Evolutionary conservation across 75 land plant genomes (phyloP), one percentile per base, ranked within the genome.

Genomic region (Ceratopteris richardii): DNA sequence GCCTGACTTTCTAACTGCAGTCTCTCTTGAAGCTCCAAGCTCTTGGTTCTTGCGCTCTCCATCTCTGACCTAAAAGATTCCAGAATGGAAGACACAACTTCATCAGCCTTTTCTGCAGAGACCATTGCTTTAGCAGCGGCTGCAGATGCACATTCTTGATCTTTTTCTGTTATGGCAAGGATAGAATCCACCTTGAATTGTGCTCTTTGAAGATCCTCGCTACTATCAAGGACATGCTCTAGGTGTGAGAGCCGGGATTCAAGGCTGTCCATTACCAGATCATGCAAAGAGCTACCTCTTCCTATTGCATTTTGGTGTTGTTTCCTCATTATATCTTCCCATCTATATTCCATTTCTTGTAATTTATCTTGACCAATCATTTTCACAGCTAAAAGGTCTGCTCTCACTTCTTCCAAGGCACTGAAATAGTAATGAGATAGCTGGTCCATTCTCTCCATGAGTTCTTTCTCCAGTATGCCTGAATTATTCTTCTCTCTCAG

Each of bases 391-490:
- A 60, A 60, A 33, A 66, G 58, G 36, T 73, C 76, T 16, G 23
- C 62, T 18, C 70, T 66, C 37, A 73, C 70, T 54, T 73, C 76
- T 52, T 73, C 76, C 60, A 73, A 65, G 17, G 71, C 76, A 24
- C 76, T 58, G 23, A 66, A 57, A 56, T 66, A 73, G 31, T 54
- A 63, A 29, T 66, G 66, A 23, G 76, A 73, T 17, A 73, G 58
- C 33, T 52, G 57, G 21, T 73, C 76, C 16, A 73, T 71, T 56
- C 60, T 52, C 47, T 73, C 76, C 65, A 66, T 58, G 29, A 71
- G 51, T 17, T 57, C 37, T 42, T 44, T 11, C 18, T 65, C 48
- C 24, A 51, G 68, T 18, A 47, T 56, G 29, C 19, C 55, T 13
- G 60, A 57, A 50, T 61, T 59, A 9, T 51, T 29, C 43, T 28